phyloP scores from a whole-genome alignment of 2,329 filamentous ascomycete species.

The Aureobasidium sp. region DNA sequence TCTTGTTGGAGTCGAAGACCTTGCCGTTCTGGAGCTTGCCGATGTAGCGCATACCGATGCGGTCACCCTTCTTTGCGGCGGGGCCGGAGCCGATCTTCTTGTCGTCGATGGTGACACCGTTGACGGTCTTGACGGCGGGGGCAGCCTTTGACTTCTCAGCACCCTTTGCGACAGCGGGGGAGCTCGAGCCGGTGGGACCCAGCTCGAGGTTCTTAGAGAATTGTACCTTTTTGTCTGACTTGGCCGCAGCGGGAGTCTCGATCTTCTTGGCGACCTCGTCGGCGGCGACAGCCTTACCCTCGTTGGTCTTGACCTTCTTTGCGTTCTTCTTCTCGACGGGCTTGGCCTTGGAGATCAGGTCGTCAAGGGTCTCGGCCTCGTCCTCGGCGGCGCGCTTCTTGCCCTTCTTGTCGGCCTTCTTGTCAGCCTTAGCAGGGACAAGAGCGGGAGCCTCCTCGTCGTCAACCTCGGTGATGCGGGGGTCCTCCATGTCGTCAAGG shows the following conservation, averaged over 20 bases:
- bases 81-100: conserved; percentile 83
- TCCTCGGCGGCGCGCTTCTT: conserved; percentile 87
- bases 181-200: conserved; percentile 70
- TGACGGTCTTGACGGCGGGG: conserved; percentile 65
- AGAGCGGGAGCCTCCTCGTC: conserved; percentile 59
- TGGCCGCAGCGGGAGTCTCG: conserved; percentile 36
- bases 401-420: conserved; percentile 47
- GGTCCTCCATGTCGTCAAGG: conserved; percentile 58
- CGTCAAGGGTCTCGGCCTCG: conserved; percentile 59
- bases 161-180: conserved; percentile 27
- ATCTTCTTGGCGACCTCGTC: conserved; percentile 49
- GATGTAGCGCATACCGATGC: conserved; percentile 92
- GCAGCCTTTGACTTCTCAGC: conserved; percentile 40
- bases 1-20: conserved; percentile 97
- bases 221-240: conserved; percentile 89
- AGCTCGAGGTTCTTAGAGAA: conserved; percentile 99
- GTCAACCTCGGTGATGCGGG: conserved; percentile 74
- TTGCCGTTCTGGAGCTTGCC: conserved; percentile 90
- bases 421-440: conserved; percentile 35
- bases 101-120: conserved; percentile 90
- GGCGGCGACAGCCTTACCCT: conserved; percentile 67
- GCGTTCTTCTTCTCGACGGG: conserved; percentile 68
- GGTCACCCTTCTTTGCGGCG: conserved; percentile 81
- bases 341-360: conserved; percentile 68
- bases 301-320: conserved; percentile 99